Conservation (phyloP, 2,329 filamentous ascomycete genomes). For the Fusarium austroafricanum region DNA sequence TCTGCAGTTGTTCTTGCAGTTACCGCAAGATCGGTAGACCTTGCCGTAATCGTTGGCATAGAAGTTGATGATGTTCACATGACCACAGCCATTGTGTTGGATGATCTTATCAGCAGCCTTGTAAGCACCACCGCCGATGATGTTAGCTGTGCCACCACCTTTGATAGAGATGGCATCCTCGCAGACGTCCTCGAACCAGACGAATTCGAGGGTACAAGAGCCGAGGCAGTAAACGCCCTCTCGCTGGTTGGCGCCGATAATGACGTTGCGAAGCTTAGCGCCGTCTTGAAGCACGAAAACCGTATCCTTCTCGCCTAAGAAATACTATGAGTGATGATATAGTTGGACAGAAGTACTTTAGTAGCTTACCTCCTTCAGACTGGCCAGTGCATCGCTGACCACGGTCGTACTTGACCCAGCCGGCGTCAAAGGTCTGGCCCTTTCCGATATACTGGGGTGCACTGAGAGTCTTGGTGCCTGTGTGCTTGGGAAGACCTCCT, state of each 20-base stretch:
- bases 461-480: conserved; percentile 44
- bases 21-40: conserved; percentile 46
- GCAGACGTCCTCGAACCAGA: conserved; percentile 63
- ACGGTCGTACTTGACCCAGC: conserved; percentile 54
- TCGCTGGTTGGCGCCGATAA: conserved; percentile 59
- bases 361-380: conserved; percentile 55
- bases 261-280: conserved; percentile 58
- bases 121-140: conserved; percentile 59
- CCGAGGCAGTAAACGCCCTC: conserved; percentile 61
- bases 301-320: conserved; percentile 46
- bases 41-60: conserved; percentile 61
- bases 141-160: conserved; percentile 50
- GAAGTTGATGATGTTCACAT: conserved; percentile 53
- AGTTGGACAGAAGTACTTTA: accelerated
- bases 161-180: conserved; percentile 47
- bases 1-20: conserved; percentile 50
- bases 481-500: conserved; percentile 48
- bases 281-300: conserved; percentile 57
- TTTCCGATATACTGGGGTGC: conserved; percentile 47
- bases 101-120: conserved; percentile 59
- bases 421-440: conserved; percentile 48
- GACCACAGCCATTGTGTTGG: conserved; percentile 61
- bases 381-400: conserved; percentile 56
- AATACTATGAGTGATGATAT: accelerated
- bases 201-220: conserved; percentile 57